Percentiles rank a stretch among this genome's conserved stretches.
Evolutionary conservation across 192 early-diverging fungal genomes (phyloP).

Genomic region (Kappamyces sp.): DNA sequence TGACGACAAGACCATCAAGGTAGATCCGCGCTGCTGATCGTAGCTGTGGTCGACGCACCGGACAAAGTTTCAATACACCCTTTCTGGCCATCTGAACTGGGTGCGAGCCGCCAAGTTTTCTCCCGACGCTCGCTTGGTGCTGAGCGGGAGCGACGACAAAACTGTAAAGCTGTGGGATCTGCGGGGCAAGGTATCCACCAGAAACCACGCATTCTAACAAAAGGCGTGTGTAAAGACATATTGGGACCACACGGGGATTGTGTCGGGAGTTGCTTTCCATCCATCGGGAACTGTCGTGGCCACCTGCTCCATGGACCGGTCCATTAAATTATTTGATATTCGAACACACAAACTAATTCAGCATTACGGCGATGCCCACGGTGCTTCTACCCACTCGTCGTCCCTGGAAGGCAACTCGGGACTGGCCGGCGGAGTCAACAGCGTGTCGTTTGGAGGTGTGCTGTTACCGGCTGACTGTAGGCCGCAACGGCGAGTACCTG

Average conservation of each 20-base stretch:
- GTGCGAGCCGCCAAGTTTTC: slow-evolving; percentile 49
- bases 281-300: slow-evolving; percentile 48
- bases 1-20: slow-evolving; percentile 58
- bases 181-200: neutral
- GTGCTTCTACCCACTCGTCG: slow-evolving; percentile 10
- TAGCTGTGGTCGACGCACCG: slow-evolving; percentile 52
- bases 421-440: slow-evolving; percentile 46
- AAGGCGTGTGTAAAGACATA: slow-evolving; percentile 55
- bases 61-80: slow-evolving; percentile 51
- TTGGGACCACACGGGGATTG: slow-evolving; percentile 54
- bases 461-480: too few relatives aligned
- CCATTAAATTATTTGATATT: slow-evolving; percentile 54
- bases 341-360: slow-evolving; percentile 57
- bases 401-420: slow-evolving; percentile 9
- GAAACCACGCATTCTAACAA: too few relatives aligned
- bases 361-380: slow-evolving; percentile 52
- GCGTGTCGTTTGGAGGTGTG: slow-evolving; percentile 48
- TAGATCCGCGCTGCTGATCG: slow-evolving; percentile 15
- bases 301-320: slow-evolving; percentile 44
- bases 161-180: slow-evolving; percentile 57
- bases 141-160: slow-evolving; percentile 57
- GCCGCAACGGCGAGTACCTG: slow-evolving; percentile 42
- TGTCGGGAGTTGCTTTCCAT: slow-evolving; percentile 48
- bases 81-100: slow-evolving; percentile 60
- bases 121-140: slow-evolving; percentile 43